Conservation (phyloP, 352 stramenopile species). For the Globisporangium carolinianum region DNA sequence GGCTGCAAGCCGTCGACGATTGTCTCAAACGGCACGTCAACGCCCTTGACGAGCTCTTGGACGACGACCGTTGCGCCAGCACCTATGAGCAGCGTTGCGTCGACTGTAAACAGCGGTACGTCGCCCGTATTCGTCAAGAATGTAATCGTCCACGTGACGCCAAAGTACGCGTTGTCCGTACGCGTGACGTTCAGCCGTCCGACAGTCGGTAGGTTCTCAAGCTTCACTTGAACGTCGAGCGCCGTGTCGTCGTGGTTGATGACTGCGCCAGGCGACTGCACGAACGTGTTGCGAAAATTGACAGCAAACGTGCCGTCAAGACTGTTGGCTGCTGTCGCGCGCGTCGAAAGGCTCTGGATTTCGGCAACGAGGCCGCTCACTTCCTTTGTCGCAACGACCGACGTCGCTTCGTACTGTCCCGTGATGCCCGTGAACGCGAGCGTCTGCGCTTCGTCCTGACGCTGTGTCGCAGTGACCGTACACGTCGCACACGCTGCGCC, state of each 20-base stretch:
- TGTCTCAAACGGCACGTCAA: slow-evolving; percentile 54
- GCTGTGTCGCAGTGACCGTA: slow-evolving; percentile 22
- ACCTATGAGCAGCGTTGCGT: slow-evolving; percentile 31
- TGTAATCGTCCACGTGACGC: slow-evolving; percentile 56
- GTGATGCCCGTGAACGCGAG: slow-evolving; percentile 24
- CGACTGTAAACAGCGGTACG: slow-evolving; percentile 41
- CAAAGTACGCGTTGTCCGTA: slow-evolving; percentile 29
- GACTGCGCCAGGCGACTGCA: slow-evolving; percentile 26
- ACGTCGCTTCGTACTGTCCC: slow-evolving; percentile 31
- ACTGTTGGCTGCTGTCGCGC: slow-evolving; percentile 8
- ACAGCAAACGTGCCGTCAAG: slow-evolving; percentile 40
- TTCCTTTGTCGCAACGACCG: slow-evolving; percentile 42
- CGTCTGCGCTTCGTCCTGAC: slow-evolving; percentile 30
- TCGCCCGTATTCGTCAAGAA: slow-evolving; percentile 71
- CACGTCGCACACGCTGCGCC: slow-evolving; percentile 37
- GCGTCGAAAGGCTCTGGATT: slow-evolving; percentile 51
- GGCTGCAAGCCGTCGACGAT: slow-evolving; percentile 41
- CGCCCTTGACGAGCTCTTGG: slow-evolving; percentile 50
- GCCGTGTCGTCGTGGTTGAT: slow-evolving; percentile 72
- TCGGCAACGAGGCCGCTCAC: slow-evolving; percentile 54
- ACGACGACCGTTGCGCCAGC: slow-evolving; percentile 34
- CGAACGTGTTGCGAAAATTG: slow-evolving; percentile 55
- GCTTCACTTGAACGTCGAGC: slow-evolving; percentile 61
- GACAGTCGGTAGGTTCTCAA: slow-evolving; percentile 57
- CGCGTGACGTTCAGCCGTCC: slow-evolving; percentile 58